Evolutionary conservation across 73 alveolate genomes (phyloP), one percentile per base, ranked within the genome.

Genomic region (Paramecium caudatum): DNA sequence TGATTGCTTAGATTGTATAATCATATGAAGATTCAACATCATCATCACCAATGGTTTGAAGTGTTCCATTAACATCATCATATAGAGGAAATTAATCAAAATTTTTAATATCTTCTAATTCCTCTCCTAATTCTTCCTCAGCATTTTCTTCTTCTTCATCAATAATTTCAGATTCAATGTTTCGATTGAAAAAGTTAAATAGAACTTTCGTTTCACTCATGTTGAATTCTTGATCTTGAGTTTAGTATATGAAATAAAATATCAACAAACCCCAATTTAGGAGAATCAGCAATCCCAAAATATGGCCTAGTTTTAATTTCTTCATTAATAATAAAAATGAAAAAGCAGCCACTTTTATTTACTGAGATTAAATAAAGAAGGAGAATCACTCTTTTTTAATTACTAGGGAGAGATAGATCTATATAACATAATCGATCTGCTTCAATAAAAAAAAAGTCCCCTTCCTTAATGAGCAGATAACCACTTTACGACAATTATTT

Each of bases 331-430:
- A n/a, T n/a, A n/a, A n/a, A n/a, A n/a, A n/a, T n/a, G n/a, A n/a
- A n/a, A n/a, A n/a, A n/a, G n/a, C n/a, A n/a, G n/a, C n/a, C n/a
- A n/a, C n/a, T n/a, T n/a, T n/a, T n/a, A n/a, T n/a, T n/a, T n/a
- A n/a, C n/a, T n/a, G n/a, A n/a, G n/a, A n/a, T n/a, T n/a, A n/a
- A 55, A 55, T 55, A 55, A 55, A 23, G 30, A 55, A 55, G 80
- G 30, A 55, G 17, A 15, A 25, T 55, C n/a, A 55, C 80, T 4
- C 7, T 55, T 10, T 55, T 55, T 55, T 10, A 55, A 10, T 27
- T 55, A 8, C 8, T 55, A 27, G 46, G 80, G 30, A 55, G 80
- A 55, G 23, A 25, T 5, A 55, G 80, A 55, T 8, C 30, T 12
- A 55, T n/a, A n/a, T n/a, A n/a, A n/a, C n/a, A n/a, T n/a, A n/a